Conservation (phyloP, 331 rosid species). For the Prunus yedoensis region DNA sequence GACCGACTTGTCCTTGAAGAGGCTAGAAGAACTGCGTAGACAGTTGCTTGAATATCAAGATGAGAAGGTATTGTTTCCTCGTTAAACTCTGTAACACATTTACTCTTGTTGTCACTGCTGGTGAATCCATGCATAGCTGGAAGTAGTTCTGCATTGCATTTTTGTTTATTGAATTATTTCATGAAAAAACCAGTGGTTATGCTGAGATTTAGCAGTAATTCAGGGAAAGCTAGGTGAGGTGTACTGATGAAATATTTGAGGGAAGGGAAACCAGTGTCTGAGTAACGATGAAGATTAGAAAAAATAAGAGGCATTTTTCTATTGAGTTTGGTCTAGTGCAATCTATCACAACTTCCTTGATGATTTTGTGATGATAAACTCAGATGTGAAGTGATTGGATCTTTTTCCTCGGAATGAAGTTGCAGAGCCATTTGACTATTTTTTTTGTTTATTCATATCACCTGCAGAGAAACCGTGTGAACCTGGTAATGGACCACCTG, state of each 20-base stretch:
- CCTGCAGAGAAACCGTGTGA: conserved; percentile 51
- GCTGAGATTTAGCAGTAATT: neutral
- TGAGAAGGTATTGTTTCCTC: conserved; percentile 56
- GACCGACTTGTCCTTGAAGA: conserved; percentile 53
- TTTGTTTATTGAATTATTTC: neutral
- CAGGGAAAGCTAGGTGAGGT: neutral
- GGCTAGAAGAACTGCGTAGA: conserved; percentile 46
- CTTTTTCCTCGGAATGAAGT: neutral
- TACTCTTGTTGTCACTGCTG: neutral
- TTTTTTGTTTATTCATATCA: conserved; percentile 5
- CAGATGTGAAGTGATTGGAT: neutral
- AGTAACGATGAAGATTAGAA: neutral
- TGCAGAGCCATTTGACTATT: neutral
- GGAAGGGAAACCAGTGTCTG: neutral
- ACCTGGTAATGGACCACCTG: conserved; percentile 43
- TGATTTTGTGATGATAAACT: neutral
- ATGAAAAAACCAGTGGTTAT: neutral
- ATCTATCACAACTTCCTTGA: neutral
- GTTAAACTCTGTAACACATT: neutral
- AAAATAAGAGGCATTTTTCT: neutral
- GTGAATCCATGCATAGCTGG: neutral
- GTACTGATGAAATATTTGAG: too few relatives aligned
- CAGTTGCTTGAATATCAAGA: conserved; percentile 42
- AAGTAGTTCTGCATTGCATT: neutral
- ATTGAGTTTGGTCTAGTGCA: neutral